Evolutionary conservation across 306 rosid species (phyloP), one percentile per base, ranked within the genome.

Genomic region (Prunus salicina): DNA sequence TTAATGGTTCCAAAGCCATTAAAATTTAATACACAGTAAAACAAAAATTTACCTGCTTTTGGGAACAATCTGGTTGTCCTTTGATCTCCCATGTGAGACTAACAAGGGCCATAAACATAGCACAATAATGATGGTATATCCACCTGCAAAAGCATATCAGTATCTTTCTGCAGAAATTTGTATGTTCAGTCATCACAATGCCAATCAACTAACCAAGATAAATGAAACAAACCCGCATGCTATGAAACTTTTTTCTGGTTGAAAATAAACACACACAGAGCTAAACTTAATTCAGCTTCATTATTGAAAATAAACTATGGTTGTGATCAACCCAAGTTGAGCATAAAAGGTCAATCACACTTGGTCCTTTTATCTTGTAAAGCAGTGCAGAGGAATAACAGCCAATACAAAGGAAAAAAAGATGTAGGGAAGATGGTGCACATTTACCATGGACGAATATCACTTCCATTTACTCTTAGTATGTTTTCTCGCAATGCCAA

Each of bases 81-180:
- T 92, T 91, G 79, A 96, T 89, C 81, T 91, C 99, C 98, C 99
- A 96, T 28, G 99, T 96, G 83, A 96, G 98, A 91, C 99, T 96
- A 79, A 96, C 97, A 1, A 96, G 89, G 76, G 99, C 99, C 98
- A 91, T 96, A 34, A 86, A 6, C 98, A 92, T 88, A 64, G 99
- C 99, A 80, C 97, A 91, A 81, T 96, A 96, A 80, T 96, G 99
- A 86, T 96, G 99, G 79, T 92, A 92, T 86, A 96, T 92, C 99
- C 99, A 96, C 99, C 99, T 96, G 83, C 77, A 79, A 82, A 74
- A 72, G 12, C 55, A 73, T 52, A 74, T 60, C 58, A 25, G 27
- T 56, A 38, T 49, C 57, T 46, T 64, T 75, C 60, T 2, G 27
- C 62, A 18, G 58, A 19, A 28, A 70, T 52, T 32, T 16, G 27